Evolutionary conservation across 2,329 filamentous ascomycete species (phyloP), one percentile per base, ranked within the genome.

Genomic region (Pseudomassariella vexata): DNA sequence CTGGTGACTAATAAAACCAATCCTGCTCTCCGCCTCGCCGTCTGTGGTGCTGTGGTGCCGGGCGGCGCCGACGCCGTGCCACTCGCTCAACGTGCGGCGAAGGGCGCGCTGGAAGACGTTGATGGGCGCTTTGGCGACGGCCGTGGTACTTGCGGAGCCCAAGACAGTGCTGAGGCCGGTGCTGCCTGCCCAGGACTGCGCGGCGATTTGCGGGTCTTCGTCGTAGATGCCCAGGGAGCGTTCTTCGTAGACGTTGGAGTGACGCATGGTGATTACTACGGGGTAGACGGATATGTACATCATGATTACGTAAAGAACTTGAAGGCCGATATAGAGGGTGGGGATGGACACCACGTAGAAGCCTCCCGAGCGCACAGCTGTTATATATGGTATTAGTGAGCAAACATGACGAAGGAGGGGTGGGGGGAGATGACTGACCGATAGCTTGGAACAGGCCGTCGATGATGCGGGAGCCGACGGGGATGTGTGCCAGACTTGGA

Each of bases 211-310:
- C 22, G 37, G 32, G 10, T 49, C 40, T 16, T 47, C 48, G 14
- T 56, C 56, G 37, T 78, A 75, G 19, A 80, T 70, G 0, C 79
- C 79, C 2, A 85, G 60, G 0, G 74, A 79, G 6, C 76, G 66
- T 46, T 85, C 79, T 49, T 85, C 80, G 48, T 85, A 85, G 19
- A 82, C 74, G 47, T 85, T 85, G 23, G 79, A 81, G 49, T 79
- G 76, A 18, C 80, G 71, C 57, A 81, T 73, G 1, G 72, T 76
- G 37, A 81, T 75, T 17, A 73, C 69, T 15, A 80, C 68, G 0
- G 78, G 77, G 38, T 77, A 80, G 3, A 69, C 73, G 1, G 75
- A 75, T 24, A 81, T 73, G 51, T 81, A 82, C 73, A 81, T 81
- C 62, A 79, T 77, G 34, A 80, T 65, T 9, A 79, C 61, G 44